Percentiles rank a stretch among this genome's conserved stretches.
phyloP scores from a whole-genome alignment of 441 rosid species.

The Capsella rubella region DNA sequence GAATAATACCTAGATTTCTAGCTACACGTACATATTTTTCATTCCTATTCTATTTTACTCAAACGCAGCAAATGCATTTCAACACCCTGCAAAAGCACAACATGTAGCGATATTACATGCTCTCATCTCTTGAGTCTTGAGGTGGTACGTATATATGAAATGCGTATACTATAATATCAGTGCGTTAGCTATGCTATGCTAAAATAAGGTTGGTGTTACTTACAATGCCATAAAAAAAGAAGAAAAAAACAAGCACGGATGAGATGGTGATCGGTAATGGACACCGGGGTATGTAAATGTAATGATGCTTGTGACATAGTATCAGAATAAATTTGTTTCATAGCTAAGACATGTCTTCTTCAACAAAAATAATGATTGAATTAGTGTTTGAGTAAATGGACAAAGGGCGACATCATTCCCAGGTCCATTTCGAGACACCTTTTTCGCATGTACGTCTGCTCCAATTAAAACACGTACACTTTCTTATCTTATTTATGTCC shows the following conservation, averaged over 20 bases:
- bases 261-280: neutral
- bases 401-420: slow-evolving; percentile 37
- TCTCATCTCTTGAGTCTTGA: no score
- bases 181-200: no score
- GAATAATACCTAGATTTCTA: no score
- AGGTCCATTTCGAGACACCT: slow-evolving; percentile 42
- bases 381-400: slow-evolving; percentile 31
- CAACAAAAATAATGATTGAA: slow-evolving; percentile 23
- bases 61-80: no score
- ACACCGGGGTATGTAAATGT: slow-evolving; percentile 17
- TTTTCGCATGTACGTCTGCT: slow-evolving; percentile 38
- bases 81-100: no score
- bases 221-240: neutral
- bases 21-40: no score
- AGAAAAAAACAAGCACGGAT: slow-evolving; percentile 16
- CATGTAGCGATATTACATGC: no score
- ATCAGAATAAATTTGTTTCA: slow-evolving; percentile 16
- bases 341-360: slow-evolving; percentile 31
- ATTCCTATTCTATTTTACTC: no score
- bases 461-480: slow-evolving; percentile 9
- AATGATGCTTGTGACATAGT: slow-evolving; percentile 22
- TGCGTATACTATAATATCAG: no score
- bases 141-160: no score
- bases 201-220: no score
- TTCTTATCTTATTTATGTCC: slow-evolving; percentile 26